These are phyloP conservation scores for Saccharum spontaneum DNA, from an alignment of 176 grass and related monocot species.

Conservation along the genomic window DNA sequence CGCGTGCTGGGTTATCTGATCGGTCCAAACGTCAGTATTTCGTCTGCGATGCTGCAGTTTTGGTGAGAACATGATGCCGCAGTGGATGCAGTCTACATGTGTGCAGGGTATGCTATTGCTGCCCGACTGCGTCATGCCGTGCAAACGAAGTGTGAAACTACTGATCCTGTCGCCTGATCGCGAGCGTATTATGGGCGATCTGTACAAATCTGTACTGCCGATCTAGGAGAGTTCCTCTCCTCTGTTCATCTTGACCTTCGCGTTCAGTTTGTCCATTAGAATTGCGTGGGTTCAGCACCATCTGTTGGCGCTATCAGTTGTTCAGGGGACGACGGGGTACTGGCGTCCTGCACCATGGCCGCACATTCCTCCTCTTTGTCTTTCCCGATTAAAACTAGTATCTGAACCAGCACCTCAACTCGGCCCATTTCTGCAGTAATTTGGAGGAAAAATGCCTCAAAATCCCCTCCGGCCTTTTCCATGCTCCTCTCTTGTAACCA, in stretches of 20 bases:
- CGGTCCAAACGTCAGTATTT: too few species aligned
- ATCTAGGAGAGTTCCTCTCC: too few species aligned
- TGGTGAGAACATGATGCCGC: too few species aligned
- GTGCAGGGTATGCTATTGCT: neutral
- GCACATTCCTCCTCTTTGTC: neutral
- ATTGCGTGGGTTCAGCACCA: neutral
- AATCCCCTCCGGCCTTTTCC: neutral
- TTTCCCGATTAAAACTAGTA: neutral
- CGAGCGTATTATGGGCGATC: neutral
- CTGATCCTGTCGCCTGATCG: neutral
- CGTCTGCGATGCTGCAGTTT: too few species aligned
- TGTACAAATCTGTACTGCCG: neutral
- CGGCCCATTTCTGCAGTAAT: neutral
- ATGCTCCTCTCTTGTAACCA: too few species aligned
- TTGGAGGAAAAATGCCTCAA: neutral
- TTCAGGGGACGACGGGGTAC: neutral
- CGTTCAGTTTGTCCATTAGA: neutral
- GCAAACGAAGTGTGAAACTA: too few species aligned
- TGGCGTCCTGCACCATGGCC: neutral
- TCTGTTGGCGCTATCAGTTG: neutral
- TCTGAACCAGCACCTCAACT: neutral
- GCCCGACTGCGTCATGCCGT: neutral
- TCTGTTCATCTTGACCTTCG: neutral
- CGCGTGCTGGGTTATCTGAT: too few species aligned
- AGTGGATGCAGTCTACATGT: too few species aligned